Percentiles rank a stretch among this genome's conserved stretches.
These are phyloP conservation scores for Chlamydomonas asymmetrica DNA, from an alignment of 139 green algal genomes.

Conservation along the genomic window DNA sequence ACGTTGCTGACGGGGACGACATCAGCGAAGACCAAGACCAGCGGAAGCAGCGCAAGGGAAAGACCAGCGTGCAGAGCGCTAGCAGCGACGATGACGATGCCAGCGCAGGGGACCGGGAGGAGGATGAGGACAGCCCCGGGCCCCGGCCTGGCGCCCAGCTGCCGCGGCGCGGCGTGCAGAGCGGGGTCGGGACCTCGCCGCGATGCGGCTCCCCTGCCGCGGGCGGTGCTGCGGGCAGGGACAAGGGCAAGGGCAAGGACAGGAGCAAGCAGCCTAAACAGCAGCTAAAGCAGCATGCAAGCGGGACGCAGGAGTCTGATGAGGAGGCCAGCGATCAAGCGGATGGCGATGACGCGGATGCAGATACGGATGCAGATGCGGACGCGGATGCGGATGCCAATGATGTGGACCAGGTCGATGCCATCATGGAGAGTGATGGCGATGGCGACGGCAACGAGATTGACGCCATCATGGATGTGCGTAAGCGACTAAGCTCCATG, in stretches of 20 bases:
- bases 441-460: too few species aligned
- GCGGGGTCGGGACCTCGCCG: conserved; percentile 20
- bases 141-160: neutral
- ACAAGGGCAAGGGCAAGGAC: neutral
- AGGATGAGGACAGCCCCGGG: neutral
- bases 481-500: too few species aligned
- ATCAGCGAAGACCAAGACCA: neutral
- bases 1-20: conserved; percentile 3
- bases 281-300: neutral
- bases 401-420: neutral
- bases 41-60: neutral
- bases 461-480: too few species aligned
- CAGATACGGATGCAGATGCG: neutral
- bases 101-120: conserved; percentile 1
- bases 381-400: neutral
- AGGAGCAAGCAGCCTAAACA: conserved; percentile 2
- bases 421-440: neutral
- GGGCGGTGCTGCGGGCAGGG: neutral
- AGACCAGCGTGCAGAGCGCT: neutral
- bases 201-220: neutral
- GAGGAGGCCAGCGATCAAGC: neutral
- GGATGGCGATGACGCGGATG: too few species aligned
- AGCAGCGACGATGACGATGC: conserved; percentile 26
- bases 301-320: neutral
- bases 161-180: conserved; percentile 25